Evolutionary conservation across 2,329 filamentous ascomycete species (phyloP), one percentile per base, ranked within the genome.

Genomic region (Volutella citrinella): DNA sequence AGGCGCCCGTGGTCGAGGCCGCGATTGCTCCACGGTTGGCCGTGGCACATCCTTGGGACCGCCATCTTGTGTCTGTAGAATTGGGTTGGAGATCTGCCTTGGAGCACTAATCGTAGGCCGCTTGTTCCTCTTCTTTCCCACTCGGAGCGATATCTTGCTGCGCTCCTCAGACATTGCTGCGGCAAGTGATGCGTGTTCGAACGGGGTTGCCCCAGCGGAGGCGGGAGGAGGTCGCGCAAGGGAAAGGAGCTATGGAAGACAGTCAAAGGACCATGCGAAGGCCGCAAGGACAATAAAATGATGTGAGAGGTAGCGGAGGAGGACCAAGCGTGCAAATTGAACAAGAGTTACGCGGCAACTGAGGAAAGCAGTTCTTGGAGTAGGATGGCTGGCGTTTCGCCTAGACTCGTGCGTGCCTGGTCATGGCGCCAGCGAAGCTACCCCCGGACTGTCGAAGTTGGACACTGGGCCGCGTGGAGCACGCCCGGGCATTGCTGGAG

Each of bases 61-160:
- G n/a, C n/a, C n/a, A n/a, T n/a, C n/a, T n/a, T n/a, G n/a, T n/a
- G n/a, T 65, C 46, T 77, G 74, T 11, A 66, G 63, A 43, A 82
- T 74, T 14, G 78, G 79, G 19, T 64, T 70, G 5, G 78, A 82
- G 46, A 83, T 82, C 56, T 82, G 76, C 44, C 70, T 68, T 18
- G 78, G 77, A 7, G 78, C 73, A 55, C 77, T 81, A 55, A 82
- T 82, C 36, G 65, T 65, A 13, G 77, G 76, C n/a, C 78, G 73
- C 27, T 61, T 66, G 54, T 80, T 81, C 50, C 78, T 68, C 60
- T 80, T 82, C 60, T 80, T 82, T 18, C 75, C 76, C 56, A 69
- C 80, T 23, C 80, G 70, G 36, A 84, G 70, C 38, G 80, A 83
- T 48, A 80, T 76, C 60, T 75, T 78, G 57, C 68, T 72, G 46